Evolutionary conservation across 1,284 basidiomycete genomes (phyloP), one percentile per base, ranked within the genome.

Genomic region (Heterobasidion occidentale): DNA sequence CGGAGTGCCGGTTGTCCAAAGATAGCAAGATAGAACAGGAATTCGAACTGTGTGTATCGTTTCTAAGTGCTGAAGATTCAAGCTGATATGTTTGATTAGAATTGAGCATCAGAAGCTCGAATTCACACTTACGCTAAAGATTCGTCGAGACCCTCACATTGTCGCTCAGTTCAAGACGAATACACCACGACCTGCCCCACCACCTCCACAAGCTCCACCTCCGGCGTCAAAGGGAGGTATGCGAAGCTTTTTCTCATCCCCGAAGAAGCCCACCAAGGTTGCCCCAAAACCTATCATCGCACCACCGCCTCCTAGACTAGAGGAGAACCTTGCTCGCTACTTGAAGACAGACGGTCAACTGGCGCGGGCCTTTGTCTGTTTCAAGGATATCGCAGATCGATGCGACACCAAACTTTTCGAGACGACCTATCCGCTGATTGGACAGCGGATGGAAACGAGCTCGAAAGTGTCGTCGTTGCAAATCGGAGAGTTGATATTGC

Each of bases 81-180:
- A 12, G 38, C 38, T 42, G 12, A 12, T 42, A 42, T n/a, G 11
- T 7, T 42, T 52, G 42, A 52, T 3, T 61, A 93, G 90, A 35
- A 89, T 92, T 60, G 90, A 92, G 65, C 87, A 91, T 65, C 88
- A 81, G 70, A 94, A 94, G 68, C 84, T 95, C 57, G 92, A 95
- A 68, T 95, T 96, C 71, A 92, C 91, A 1, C 77, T 95, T 12
- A 89, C 85, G 0, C 72, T 96, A 61, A 94, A 94, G 69, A 75
- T 95, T 62, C 83, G 87, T 49, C 81, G 86, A 44, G 92, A 94
- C 68, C 81, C 87, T 20, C 92, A 95, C 63, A 87, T 95, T 61
- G 72, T 84, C 46, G 72, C 82, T 8, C 86, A 90, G 65, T 81
- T 88, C 66, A 88, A 88, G 63, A 80, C 81, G 1, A 75, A 86